These are phyloP conservation scores for Stachybotrys chartarum DNA, from an alignment of 2,329 filamentous ascomycete genomes.

Conservation along the genomic window DNA sequence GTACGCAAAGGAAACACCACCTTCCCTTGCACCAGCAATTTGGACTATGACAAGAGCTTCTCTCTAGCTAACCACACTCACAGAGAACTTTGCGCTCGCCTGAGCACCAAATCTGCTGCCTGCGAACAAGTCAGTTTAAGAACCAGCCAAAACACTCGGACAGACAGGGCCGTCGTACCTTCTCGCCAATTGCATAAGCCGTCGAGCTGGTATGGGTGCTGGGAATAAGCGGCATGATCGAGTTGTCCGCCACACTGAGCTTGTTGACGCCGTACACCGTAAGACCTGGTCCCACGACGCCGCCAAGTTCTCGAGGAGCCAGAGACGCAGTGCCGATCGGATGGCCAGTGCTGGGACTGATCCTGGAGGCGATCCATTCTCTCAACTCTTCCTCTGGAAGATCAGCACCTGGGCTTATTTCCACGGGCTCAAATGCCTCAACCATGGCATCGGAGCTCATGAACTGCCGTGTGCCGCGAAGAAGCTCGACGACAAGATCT, in stretches of 20 bases:
- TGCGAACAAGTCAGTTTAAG: neutral
- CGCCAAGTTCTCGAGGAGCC: conserved; percentile 6
- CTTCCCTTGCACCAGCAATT: no score
- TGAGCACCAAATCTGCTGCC: neutral
- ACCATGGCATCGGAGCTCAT: conserved; percentile 22
- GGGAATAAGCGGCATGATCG: conserved; percentile 29
- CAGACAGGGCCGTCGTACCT: conserved; percentile 8
- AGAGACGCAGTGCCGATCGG: conserved; percentile 6
- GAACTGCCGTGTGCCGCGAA: conserved; percentile 27
- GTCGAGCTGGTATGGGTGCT: conserved; percentile 35
- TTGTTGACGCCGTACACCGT: neutral
- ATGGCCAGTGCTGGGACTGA: conserved; percentile 7
- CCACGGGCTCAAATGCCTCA: conserved; percentile 23
- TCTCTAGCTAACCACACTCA: no score
- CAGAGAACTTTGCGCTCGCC: neutral
- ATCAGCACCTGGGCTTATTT: conserved; percentile 24
- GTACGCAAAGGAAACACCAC: no score
- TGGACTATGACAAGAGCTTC: no score
- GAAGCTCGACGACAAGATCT: conserved; percentile 32
- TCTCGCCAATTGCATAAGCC: conserved; percentile 38
- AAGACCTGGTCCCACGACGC: neutral
- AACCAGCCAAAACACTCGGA: neutral
- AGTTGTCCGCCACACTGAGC: conserved; percentile 11
- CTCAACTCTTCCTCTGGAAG: conserved; percentile 19
- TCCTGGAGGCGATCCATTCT: conserved; percentile 4